Evolutionary conservation across 192 early-diverging fungal genomes (phyloP).

Genomic region (Mortierella hygrophila): DNA sequence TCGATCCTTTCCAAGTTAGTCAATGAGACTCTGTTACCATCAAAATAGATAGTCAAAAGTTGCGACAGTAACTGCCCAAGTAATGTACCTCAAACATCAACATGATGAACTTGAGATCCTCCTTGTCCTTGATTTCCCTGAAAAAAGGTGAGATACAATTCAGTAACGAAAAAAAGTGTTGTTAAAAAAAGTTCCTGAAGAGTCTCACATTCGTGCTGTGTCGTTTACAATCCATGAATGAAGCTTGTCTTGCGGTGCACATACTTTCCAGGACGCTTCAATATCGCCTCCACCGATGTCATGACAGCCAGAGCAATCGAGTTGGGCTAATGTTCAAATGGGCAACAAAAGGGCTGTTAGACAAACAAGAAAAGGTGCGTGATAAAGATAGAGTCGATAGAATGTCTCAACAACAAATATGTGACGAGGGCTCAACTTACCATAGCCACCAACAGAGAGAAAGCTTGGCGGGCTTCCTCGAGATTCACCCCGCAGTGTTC

Average conservation of each 20-base stretch:
- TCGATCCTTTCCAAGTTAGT: too few species aligned
- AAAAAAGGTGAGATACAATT: not conserved
- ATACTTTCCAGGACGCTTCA: constrained; percentile 73
- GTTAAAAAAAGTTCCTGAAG: not conserved
- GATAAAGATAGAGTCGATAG: constrained; percentile 1
- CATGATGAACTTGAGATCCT: constrained; percentile 86
- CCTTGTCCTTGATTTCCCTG: constrained; percentile 58
- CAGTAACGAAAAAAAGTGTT: not conserved
- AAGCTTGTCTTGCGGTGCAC: not conserved
- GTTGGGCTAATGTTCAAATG: constrained; percentile 59
- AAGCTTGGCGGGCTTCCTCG: constrained; percentile 73
- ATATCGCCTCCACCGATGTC: constrained; percentile 75
- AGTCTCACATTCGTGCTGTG: not conserved
- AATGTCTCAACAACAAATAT: not conserved
- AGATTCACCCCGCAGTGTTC: constrained; percentile 72
- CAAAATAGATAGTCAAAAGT: not conserved
- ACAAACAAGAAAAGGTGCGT: not conserved
- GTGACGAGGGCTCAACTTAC: constrained; percentile 38
- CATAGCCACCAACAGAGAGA: constrained; percentile 71
- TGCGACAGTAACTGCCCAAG: too few species aligned
- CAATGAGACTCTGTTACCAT: not conserved
- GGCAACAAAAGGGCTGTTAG: not conserved
- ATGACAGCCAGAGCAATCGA: constrained; percentile 80
- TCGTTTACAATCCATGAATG: not conserved
- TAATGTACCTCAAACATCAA: constrained; percentile 83